These are phyloP conservation scores for Vicia sativa DNA, from an alignment of 306 rosid genomes.

Conservation along the genomic window DNA sequence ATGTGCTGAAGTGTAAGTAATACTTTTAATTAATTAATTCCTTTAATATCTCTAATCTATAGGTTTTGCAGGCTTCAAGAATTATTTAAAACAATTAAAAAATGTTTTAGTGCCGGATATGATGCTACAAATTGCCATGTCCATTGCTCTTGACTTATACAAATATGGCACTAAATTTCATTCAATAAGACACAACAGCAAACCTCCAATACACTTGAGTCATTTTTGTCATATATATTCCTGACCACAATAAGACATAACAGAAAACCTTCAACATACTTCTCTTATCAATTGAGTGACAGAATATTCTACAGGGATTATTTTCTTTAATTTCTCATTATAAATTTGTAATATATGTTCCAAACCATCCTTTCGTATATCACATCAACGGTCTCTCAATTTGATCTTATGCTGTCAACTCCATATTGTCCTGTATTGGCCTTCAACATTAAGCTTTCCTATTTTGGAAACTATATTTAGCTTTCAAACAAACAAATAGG, in stretches of 20 bases:
- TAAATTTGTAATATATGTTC: slow-evolving; percentile 29
- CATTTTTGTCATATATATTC: no score
- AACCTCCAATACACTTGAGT: no score
- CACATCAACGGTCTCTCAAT: slow-evolving; percentile 38
- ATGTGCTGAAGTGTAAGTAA: no score
- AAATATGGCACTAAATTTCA: no score
- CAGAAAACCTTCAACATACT: slow-evolving; percentile 37
- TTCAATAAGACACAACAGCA: no score
- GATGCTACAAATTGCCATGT: no score
- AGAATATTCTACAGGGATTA: neutral
- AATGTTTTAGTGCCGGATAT: no score
- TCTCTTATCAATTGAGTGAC: slow-evolving; percentile 19
- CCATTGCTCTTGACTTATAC: no score
- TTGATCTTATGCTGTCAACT: slow-evolving; percentile 38
- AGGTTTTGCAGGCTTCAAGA: no score
- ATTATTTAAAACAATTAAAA: no score
- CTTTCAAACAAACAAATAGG: slow-evolving; percentile 25
- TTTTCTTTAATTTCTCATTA: slow-evolving; percentile 18
- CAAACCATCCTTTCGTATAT: slow-evolving; percentile 19
- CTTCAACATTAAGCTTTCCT: neutral
- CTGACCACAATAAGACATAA: slow-evolving; percentile 34
- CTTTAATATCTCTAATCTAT: no score
- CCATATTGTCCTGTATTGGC: slow-evolving; percentile 10
- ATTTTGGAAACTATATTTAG: neutral
- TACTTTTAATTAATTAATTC: no score